phyloP scores from a whole-genome alignment of 495 filamentous ascomycete genomes.

The Penicillium bovifimosum region DNA sequence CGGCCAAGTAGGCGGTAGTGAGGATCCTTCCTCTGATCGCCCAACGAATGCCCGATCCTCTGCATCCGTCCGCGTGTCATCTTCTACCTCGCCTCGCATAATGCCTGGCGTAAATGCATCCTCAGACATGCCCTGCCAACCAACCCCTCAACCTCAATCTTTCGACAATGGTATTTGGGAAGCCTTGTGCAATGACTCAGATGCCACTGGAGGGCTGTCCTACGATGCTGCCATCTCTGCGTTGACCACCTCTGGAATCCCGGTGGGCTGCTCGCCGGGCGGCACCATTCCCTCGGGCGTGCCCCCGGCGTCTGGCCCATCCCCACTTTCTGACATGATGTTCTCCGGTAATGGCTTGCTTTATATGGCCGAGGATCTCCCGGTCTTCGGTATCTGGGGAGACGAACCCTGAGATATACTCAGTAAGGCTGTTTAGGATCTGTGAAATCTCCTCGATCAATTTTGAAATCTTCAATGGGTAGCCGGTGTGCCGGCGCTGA shows the following conservation, averaged over 20 bases:
- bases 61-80: constrained; percentile 6
- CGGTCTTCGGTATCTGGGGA: constrained; percentile 37
- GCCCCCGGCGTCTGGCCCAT: constrained; percentile 19
- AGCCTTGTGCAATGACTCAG: constrained; percentile 26
- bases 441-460: background rate
- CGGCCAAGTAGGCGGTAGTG: constrained; percentile 28
- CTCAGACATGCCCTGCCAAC: constrained; percentile 11
- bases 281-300: constrained; percentile 28
- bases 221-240: constrained; percentile 46
- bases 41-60: constrained; percentile 6
- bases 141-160: constrained; percentile 6
- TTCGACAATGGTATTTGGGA: constrained; percentile 29
- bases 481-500: background rate
- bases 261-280: constrained; percentile 38
- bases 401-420: constrained; percentile 11
- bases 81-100: constrained; percentile 28
- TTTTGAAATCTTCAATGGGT: background rate
- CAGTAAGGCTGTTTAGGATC: background rate
- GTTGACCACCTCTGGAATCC: constrained; percentile 43
- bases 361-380: constrained; percentile 39
- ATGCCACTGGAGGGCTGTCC: constrained; percentile 22
- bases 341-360: constrained; percentile 36
- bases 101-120: constrained; percentile 6
- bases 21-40: constrained; percentile 11
- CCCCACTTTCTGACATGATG: constrained; percentile 38